Base-by-base conservation (phyloP, 495 filamentous ascomycete genomes). In the Hypoxylon lienhwacheense region DNA sequence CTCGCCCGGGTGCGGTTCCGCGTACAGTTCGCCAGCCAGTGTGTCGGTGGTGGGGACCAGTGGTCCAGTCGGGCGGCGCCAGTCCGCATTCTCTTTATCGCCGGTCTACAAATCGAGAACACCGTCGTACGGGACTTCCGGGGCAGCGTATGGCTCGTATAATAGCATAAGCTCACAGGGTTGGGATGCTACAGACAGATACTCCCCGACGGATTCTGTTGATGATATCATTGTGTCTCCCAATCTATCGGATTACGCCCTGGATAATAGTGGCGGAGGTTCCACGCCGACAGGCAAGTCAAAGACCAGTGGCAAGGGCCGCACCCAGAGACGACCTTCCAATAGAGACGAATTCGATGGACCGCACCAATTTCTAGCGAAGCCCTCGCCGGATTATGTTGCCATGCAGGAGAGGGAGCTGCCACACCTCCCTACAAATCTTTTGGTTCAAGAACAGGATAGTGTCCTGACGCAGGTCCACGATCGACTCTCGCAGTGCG, bases 271-370 rank as follows among this genome's bases (percentile, higher is more conserved):
- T 46, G 49, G 73, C 31, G 56, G 67, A 45, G 61, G 71, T 20
- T 66, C 77, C 37, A 44, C 66, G n/a, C 63, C 66, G 12, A 53
- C 64, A 21, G 55, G 58, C 51, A 77, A 74, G 44, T 70, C 73
- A 48, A 77, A 73, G 66, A 72, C 69, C 66, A 53, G 68, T 50
- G 68, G 75, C 35, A 82, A 80, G 56, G 70, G 77, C 48, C 77
- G 84, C 53, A 75, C 85, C 21, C 85, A 87, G 69, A 80, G 87
- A 64, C 81, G 85, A 16, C 78, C 85, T 25, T 87, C 86, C n/a
- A 90, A 88, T 73, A 79, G 88, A 28, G 89, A 92, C 78, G 89
- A 92, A 67, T 95, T 92, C 70, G 89, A 91, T 73, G 88, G 89
- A 17, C 88, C 88, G 0, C 83, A 89, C 62, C 89, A 93, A 66